Evolutionary conservation across 192 early-diverging fungal species (phyloP).

Genomic region (Funneliformis mosseae): DNA sequence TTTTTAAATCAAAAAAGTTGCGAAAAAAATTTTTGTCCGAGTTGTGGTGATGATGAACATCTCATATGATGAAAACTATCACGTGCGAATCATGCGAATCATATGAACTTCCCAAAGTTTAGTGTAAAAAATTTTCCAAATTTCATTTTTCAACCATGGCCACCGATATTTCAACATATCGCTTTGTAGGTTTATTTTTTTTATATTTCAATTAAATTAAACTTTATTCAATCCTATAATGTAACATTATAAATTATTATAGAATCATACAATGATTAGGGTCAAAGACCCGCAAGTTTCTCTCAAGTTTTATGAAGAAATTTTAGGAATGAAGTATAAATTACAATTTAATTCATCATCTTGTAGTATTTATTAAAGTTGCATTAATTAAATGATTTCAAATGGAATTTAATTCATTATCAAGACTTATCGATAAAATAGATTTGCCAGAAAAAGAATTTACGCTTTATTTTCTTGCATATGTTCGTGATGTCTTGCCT

Average conservation of each 20-base stretch:
- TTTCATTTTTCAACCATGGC: neutral
- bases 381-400: neutral
- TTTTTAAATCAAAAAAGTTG: neutral
- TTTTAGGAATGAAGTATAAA: constrained; percentile 78
- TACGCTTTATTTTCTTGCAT: constrained; percentile 79
- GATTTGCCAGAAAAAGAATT: constrained; percentile 48
- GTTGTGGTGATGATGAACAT: neutral
- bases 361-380: neutral
- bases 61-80: neutral
- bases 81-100: neutral
- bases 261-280: constrained; percentile 89
- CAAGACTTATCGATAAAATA: constrained; percentile 40
- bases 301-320: constrained; percentile 71
- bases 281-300: constrained; percentile 81
- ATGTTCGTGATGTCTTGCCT: constrained; percentile 54
- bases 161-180: constrained; percentile 27
- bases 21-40: neutral
- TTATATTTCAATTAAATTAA: neutral
- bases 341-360: neutral
- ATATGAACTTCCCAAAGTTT: neutral
- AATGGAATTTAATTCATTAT: neutral
- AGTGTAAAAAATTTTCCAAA: no score
- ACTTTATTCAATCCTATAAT: neutral
- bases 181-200: constrained; percentile 2
- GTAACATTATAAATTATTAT: neutral